Base-by-base conservation (phyloP, 2,329 filamentous ascomycete species). In the Colletotrichum brevisporum region DNA sequence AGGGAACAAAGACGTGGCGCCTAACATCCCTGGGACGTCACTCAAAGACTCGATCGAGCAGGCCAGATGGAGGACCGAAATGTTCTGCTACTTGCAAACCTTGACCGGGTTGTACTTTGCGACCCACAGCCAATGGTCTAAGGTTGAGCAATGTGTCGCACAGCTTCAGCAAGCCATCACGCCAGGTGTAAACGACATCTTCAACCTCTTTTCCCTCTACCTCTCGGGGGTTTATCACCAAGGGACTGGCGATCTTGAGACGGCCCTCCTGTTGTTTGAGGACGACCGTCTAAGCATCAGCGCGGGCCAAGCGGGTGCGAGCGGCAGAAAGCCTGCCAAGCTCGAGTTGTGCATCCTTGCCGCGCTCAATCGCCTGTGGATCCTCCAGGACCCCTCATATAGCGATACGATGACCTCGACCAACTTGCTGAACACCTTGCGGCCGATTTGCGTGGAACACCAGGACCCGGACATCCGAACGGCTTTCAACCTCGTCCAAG, bases 141-240 rank as follows among this genome's bases (percentile, higher is more conserved):
- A 85, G 51, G 92, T 93, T 4, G 86, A 84, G 73, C 82, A 88
- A 67, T 86, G 84, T 63, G 78, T 93, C 18, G 80, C 84, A 13
- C 84, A 86, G 52, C 80, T 92, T 13, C 83, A 86, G 59, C 78
- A 70, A 41, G 70, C 71, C 12, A 67, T 63, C 10, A 68, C 70
- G 9, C 59, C 70, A 52, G 53, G 55, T 45, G 60, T 71, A 12
- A 66, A 71, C 56, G 71, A 71, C 2, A 66, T 71, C 4, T 84
- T 90, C 43, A 78, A 79, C 26, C 82, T 89, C 41, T 84, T 93
- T 52, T 84, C 88, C 6, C 82, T 88, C 51, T 98, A 98, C 78
- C 88, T 97, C 18, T 84, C 86, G 1, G 95, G 92, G 0, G 87
- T 93, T 8, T 92, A 94, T 73, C 84, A 90, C 60, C 95, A 98